Base-by-base conservation (phyloP, 2,329 filamentous ascomycete genomes). In the Ceratocystis colombiana region DNA sequence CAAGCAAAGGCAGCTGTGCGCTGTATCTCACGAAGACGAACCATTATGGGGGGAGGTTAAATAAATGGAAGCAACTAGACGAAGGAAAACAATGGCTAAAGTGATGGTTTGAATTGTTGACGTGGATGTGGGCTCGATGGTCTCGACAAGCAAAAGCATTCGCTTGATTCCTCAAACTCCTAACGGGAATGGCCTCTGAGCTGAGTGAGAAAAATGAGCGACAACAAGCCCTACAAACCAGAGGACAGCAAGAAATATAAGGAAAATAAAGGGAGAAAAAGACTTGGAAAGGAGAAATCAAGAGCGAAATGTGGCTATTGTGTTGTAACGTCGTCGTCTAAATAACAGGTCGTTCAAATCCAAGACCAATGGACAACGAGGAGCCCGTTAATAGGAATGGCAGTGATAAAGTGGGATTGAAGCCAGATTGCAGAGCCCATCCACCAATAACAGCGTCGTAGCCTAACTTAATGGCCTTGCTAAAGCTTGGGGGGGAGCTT, bases 1-100 rank as follows among this genome's bases (percentile, higher is more conserved):
- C 94, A 99, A 74, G 94, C 90, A 77, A 99, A 99, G 73, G 93
- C 89, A 76, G 93, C 94, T 73, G 94, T 99, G 78, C 94, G 86
- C 76, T 91, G 89, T 74, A 99, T 95, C 81, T 97, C 92, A 82
- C 93, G 86, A 77, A 97, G 82, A 79, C 91, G 89, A 78, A 96
- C 93, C 94, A 99, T 99, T 76, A 71, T 78, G 74, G 72, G 48
- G 68, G 65, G 48, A 28, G 68, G 67, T 64, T 61, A 37, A 30
- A 59, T 20, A 37, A 12, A 28, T 4, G 10, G 20, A 15, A 25
- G 48, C 37, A 41, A 12, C 10, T 41, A 41, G 48, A 25, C 48
- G 48, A n/a, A 28, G 5, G 65, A 61, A 37, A 62, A 46, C 25
- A 55, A 64, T 53, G 28, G 37, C 17, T 65, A 61, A 20, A 22